Percentiles rank a stretch among this genome's conserved stretches.
These are phyloP conservation scores for Sugiyamaella boreocaroliniensis DNA, from an alignment of 805 yeast genomes.

Conservation along the genomic window DNA sequence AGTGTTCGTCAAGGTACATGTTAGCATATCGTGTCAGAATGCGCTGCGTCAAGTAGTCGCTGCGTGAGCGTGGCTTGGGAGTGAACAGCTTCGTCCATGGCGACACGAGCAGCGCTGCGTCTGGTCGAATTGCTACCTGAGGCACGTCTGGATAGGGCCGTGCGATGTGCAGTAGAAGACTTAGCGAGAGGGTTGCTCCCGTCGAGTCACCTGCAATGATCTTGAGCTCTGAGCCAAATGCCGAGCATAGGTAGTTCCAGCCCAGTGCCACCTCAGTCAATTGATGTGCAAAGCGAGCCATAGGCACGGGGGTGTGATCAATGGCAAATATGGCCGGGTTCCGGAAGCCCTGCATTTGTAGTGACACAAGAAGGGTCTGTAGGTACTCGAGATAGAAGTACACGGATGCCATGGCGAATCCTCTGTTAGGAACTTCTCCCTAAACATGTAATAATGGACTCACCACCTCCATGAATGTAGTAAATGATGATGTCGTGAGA, in stretches of 20 bases:
- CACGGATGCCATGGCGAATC: constrained; percentile 31
- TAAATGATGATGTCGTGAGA: constrained; percentile 38
- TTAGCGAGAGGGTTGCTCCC: constrained; percentile 41
- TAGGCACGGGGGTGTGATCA: constrained; percentile 23
- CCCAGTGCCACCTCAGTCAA: constrained; percentile 25
- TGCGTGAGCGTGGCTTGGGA: constrained; percentile 7
- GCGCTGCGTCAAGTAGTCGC: constrained; percentile 18
- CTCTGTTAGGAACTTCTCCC: constrained; percentile 8
- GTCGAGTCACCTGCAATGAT: constrained; percentile 42
- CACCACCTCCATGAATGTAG: constrained; percentile 41
- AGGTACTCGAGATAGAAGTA: constrained; percentile 42
- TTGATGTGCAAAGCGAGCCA: constrained; percentile 25
- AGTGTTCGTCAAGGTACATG: constrained; percentile 9
- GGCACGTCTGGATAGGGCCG: constrained; percentile 26
- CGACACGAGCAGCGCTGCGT: constrained; percentile 30
- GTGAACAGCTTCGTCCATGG: constrained; percentile 26
- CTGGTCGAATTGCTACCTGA: constrained; percentile 21
- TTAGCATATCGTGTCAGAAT: constrained; percentile 11
- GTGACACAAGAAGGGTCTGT: constrained; percentile 35
- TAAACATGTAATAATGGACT: not conserved
- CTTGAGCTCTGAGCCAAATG: constrained; percentile 26
- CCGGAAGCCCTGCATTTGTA: constrained; percentile 43
- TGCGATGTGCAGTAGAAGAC: constrained; percentile 35
- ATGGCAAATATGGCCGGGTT: constrained; percentile 42
- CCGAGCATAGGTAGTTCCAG: constrained; percentile 30